Base-by-base conservation (phyloP, 495 filamentous ascomycete genomes). In the Penicillium coffeae region DNA sequence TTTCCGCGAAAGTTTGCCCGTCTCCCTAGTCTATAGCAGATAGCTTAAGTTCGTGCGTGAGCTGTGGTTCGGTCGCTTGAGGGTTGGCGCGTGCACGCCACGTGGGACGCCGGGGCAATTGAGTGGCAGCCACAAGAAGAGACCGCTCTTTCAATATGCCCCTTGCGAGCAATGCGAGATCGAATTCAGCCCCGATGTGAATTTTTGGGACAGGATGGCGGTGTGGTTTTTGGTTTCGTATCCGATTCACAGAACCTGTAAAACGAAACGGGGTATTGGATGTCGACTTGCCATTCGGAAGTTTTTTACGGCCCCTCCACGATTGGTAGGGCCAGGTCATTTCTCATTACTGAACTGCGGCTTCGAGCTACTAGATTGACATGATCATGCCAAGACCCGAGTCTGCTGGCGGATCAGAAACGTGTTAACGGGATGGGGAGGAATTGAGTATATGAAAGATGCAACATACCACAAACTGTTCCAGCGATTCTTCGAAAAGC, bases 401-500 rank as follows among this genome's bases (percentile, higher is more conserved):
- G 69, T 72, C 69, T 72, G 52, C 50, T 55, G 38, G 16, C 59
- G 44, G 32, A 58, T 70, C 46, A 68, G 62, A 52, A 36, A 50
- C 38, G 46, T 44, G 51, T 42, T 54, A 55, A 50, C 34, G 46
- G 52, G 10, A 21, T 38, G 14, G 25, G 47, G 45, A 38, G 37
- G 14, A 22, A n/a, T n/a, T n/a, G 30, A 44, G 33, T 30, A 20
- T 8, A 45, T 47, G 42, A 47, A 18, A 41, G 25, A 21, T 41
- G 4, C 21, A 4, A 66, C 73, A 52, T 69, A 82, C 79, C 56
- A 93, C 77, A 54, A 94, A 94, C 58, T 90, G 85, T 57, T 97
- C 93, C 47, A 97, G 67, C 2, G 88, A 92, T 51, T 89, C 73
- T 67, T 97, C 92, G 64, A 97, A 97, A 51, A 96, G 74, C 73